Base-by-base conservation (phyloP, 2,329 filamentous ascomycete species). In the Sphaerulina populicola region DNA sequence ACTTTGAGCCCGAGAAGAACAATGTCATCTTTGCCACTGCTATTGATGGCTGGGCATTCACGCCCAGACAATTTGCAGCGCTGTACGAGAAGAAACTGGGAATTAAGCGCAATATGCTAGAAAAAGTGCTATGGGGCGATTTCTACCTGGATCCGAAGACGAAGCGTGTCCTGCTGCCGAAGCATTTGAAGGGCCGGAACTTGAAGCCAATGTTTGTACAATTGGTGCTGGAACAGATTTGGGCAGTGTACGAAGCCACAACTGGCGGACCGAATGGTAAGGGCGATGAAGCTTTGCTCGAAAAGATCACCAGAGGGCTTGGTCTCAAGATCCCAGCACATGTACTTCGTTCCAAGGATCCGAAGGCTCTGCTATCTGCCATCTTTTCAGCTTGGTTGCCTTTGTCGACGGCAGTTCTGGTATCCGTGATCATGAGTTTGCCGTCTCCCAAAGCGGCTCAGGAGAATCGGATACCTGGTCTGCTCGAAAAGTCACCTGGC, bases 1-100 rank as follows among this genome's bases (percentile, higher is more conserved):
- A 98, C 69, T 98, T 98, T 70, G 88, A 93, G 0, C 93, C 93
- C 0, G 93, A 98, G 66, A 94, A 91, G 70, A 96, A 96, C 69
- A 98, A 98, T 65, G 93, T 98, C 68, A 97, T 98, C 57, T 98
- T 98, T 68, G 89, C 88, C 73, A 97, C 91, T 67, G 93, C 93
- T 53, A 85, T 95, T 51, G 93, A 98, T 66, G 93, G 93, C n/a
- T 98, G 93, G 93, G 93, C 93, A 2, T 98, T 98, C 64, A 98
- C 93, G 0, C 84, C 95, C 44, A 81, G 89, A 45, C 93, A 98
- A 63, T 98, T 98, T 66, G 90, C 93, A 14, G 81, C 81, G 35
- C 74, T 97, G 27, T 98, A 97, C 65, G 91, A 97, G 71, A 94
- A 90, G 74, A 98, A 98, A n/a, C 7, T 35, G 31, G 31, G 31